Percentiles rank a stretch among this genome's conserved stretches.
Evolutionary conservation across 2,329 filamentous ascomycete species (phyloP).

Genomic region (Pochonia chlamydosporia): DNA sequence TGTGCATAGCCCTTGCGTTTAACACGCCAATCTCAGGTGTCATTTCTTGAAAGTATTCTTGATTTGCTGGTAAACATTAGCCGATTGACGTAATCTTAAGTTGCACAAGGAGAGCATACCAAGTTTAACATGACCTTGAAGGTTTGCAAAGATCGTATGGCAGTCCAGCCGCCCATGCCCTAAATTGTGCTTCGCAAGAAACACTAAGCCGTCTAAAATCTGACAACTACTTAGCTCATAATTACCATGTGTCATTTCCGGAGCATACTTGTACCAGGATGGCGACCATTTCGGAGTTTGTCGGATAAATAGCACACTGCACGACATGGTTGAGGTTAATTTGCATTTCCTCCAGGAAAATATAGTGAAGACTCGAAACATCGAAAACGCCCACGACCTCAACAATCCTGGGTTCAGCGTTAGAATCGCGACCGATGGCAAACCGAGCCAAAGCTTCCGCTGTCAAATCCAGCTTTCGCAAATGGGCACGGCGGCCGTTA

Average conservation of each 20-base stretch:
- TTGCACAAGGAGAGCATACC: not conserved
- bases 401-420: not conserved
- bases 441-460: not conserved
- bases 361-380: not conserved
- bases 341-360: not conserved
- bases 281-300: not conserved
- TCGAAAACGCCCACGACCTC: not conserved
- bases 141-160: not conserved
- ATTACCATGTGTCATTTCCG: not conserved
- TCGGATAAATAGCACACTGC: not conserved
- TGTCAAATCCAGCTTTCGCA: not conserved
- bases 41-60: not conserved
- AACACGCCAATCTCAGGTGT: not conserved
- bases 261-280: not conserved
- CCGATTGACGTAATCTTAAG: not conserved
- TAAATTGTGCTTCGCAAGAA: not conserved
- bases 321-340: not conserved
- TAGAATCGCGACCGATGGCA: not conserved
- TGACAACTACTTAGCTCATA: not conserved
- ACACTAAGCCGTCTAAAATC: not conserved
- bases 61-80: not conserved
- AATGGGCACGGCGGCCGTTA: not conserved
- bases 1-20: not conserved
- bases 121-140: not conserved
- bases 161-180: not conserved